Base-by-base conservation (phyloP, 2,329 filamentous ascomycete species). In the Aspergillus ustus region DNA sequence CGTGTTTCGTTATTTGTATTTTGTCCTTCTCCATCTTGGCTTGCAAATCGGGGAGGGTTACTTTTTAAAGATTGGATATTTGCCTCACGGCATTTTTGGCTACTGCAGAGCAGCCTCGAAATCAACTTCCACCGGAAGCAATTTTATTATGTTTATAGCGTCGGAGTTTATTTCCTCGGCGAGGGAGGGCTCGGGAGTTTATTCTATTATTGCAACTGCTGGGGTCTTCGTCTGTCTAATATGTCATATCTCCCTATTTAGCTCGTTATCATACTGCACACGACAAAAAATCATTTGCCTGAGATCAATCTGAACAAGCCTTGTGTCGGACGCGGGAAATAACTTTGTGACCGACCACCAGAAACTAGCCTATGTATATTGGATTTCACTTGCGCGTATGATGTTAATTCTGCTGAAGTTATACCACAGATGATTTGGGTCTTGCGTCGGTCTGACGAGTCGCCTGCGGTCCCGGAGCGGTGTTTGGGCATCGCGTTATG, bases 61-160 rank as follows among this genome's bases (percentile, higher is more conserved):
- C 61, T 70, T 54, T 69, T 65, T 70, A 69, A 68, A 69, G 63
- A 68, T 63, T 64, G 52, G 59, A 61, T 65, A 63, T 57, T 31
- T 64, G 69, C 69, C 67, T 69, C 67, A 60, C 72, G 71, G 72
- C 71, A 62, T 65, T 59, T 64, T 68, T 63, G 57, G 56, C 60
- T 65, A 63, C 57, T 51, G 51, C 52, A 49, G 15, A 60, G 43
- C 22, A 43, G 59, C 51, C 43, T 60, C 54, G 54, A 52, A 59
- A 44, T 52, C 28, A 61, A 29, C 52, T 25, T 56, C 56, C 37
- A 60, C 63, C 61, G 64, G 63, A 51, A 64, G 62, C 55, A 54
- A 50, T 51, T 31, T 61, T 37, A 67, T 60, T 66, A 61, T 62
- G 66, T 70, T 69, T 61, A 66, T 66, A 69, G 66, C 71, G 67